Percentiles rank a stretch among this genome's conserved stretches.
phyloP scores from a whole-genome alignment of 1,284 basidiomycete species.

The Apiotrichum gamsii region DNA sequence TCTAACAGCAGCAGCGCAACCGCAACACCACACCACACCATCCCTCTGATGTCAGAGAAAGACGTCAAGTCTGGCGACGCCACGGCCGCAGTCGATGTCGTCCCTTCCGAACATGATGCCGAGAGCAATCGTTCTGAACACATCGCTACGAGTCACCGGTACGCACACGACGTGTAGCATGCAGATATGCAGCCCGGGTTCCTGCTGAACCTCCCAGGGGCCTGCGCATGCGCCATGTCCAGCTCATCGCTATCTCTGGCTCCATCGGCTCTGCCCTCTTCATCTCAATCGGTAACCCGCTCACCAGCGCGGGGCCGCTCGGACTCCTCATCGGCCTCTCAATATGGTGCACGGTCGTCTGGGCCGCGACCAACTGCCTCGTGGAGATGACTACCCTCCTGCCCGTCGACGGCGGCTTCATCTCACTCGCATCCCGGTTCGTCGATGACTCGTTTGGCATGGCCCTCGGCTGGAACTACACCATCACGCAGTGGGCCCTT shows the following conservation, averaged over 20 bases:
- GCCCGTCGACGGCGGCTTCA: constrained; percentile 22
- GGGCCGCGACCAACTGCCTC: constrained; percentile 21
- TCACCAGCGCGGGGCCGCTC: constrained; percentile 24
- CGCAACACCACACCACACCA: too few relatives aligned
- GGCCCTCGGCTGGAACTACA: constrained; percentile 25
- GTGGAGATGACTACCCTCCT: constrained; percentile 25
- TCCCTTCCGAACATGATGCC: too few relatives aligned
- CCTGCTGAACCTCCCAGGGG: constrained; percentile 3
- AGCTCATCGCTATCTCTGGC: constrained; percentile 26
- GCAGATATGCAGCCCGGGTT: too few relatives aligned
- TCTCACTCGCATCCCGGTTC: constrained; percentile 21
- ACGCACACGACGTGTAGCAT: too few relatives aligned
- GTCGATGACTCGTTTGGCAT: constrained; percentile 19
- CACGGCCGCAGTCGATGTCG: too few relatives aligned
- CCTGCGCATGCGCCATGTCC: constrained; percentile 26
- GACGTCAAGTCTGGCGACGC: too few relatives aligned
- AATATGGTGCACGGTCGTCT: constrained; percentile 21
- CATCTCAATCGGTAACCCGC: constrained; percentile 22
- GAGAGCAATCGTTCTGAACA: too few relatives aligned
- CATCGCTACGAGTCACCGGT: too few relatives aligned
- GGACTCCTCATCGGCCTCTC: constrained; percentile 23
- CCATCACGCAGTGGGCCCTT: constrained; percentile 20
- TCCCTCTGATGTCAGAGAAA: too few relatives aligned
- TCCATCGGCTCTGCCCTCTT: constrained; percentile 24
- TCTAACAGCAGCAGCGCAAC: too few relatives aligned